Percentiles rank a stretch among this genome's conserved stretches.
phyloP scores from a whole-genome alignment of 768 basidiomycete genomes.

The Tulasnella sp. region DNA sequence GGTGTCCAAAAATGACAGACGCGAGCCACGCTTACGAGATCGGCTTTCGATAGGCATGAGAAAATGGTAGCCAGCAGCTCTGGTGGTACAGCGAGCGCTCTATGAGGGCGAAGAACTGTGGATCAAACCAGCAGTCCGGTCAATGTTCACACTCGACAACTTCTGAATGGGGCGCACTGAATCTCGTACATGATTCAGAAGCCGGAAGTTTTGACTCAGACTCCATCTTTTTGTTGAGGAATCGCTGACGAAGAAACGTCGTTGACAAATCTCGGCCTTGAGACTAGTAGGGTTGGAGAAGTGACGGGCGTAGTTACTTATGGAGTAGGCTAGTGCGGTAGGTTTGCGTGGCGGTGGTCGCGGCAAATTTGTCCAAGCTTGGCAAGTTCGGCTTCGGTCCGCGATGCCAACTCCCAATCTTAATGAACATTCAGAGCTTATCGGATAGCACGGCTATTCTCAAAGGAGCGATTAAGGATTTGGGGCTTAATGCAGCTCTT shows the following conservation, averaged over 20 bases:
- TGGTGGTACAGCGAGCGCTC: neutral
- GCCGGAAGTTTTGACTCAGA: neutral
- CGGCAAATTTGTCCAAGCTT: no score
- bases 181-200: no score
- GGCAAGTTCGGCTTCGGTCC: no score
- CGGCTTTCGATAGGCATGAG: neutral
- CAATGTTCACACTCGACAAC: neutral
- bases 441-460: no score
- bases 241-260: neutral
- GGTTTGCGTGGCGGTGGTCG: no score
- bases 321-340: no score
- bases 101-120: neutral
- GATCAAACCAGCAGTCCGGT: neutral
- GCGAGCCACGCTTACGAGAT: neutral
- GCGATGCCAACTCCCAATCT: no score
- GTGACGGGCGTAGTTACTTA: neutral
- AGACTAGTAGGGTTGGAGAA: neutral
- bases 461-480: no score
- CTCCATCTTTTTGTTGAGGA: neutral
- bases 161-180: no score
- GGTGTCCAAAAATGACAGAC: neutral
- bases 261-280: neutral
- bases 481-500: no score
- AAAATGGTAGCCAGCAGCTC: neutral
- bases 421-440: no score